These are phyloP conservation scores for Gonapodya prolifera DNA, from an alignment of 192 early-diverging fungal genomes.

Conservation along the genomic window DNA sequence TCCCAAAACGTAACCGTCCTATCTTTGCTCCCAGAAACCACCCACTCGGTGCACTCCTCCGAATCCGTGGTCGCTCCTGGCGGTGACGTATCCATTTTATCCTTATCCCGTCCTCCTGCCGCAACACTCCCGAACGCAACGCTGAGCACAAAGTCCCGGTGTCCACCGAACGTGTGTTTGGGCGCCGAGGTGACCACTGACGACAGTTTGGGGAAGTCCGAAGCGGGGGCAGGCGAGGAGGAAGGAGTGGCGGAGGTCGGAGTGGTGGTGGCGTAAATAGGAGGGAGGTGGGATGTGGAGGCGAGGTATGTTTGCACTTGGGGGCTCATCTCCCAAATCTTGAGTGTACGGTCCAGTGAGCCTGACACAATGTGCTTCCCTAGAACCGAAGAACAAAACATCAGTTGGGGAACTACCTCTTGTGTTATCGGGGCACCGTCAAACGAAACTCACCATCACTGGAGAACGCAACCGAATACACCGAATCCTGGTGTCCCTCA, in stretches of 20 bases:
- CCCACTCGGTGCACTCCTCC: constrained; percentile 45
- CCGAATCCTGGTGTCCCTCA: constrained; percentile 89
- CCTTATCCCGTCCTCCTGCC: too few species aligned
- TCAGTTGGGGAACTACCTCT: too few species aligned
- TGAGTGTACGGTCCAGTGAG: constrained; percentile 80
- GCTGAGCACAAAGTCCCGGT: constrained; percentile 92
- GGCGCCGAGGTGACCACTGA: constrained; percentile 21
- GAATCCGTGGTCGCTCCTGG: neutral
- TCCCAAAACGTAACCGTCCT: constrained; percentile 92
- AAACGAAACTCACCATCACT: too few species aligned
- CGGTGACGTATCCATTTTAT: too few species aligned
- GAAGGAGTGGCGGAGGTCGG: too few species aligned
- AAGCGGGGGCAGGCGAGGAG: too few species aligned
- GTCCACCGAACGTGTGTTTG: constrained; percentile 44
- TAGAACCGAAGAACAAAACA: too few species aligned
- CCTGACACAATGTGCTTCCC: constrained; percentile 78
- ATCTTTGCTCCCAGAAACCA: constrained; percentile 86
- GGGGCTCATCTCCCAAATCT: constrained; percentile 70
- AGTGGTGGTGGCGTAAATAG: neutral
- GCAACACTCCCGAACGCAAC: constrained; percentile 58
- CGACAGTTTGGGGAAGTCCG: constrained; percentile 7
- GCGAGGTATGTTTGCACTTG: constrained; percentile 21
- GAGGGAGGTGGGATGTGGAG: neutral
- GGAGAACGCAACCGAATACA: constrained; percentile 90
- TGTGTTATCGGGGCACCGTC: too few species aligned